Evolutionary conservation across 768 basidiomycete genomes (phyloP), one percentile per base, ranked within the genome.

Genomic region (Favolaschia claudopus): DNA sequence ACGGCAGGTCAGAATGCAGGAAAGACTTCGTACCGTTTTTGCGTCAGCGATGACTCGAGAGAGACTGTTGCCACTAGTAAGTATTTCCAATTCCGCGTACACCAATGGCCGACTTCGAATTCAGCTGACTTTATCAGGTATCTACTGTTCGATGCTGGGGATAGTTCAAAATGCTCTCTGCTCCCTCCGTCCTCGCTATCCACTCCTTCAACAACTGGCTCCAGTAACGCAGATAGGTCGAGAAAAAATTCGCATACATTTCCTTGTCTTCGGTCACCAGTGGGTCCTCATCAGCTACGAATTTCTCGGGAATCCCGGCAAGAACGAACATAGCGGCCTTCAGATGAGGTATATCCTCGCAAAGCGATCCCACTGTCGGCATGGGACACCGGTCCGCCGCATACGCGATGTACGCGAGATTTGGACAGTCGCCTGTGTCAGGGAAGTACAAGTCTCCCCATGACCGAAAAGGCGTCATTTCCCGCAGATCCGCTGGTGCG

Each of bases 171-270:
- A 58, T 33, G 24, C 40, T 58, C 31, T 1, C 7, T 29, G 40
- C 19, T 8, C 49, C 48, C 34, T 58, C 57, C 7, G 28, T 20
- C 42, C 38, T 58, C 25, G 29, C 40, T 34, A 58, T 12, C 57
- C 57, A 58, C 48, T 58, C 40, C 13, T 9, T 43, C 15, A 58
- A 19, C n/a, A 58, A n/a, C 37, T 52, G 48, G n/a, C 13, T 9
- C 48, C 32, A 58, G 19, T 14, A 37, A 10, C 28, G 57, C 20
- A 51, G 1, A 28, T 52, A 58, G 19, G 57, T 27, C 4, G 48
- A 31, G 4, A 32, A 58, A 40, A 58, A 58, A 12, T 19, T 51
- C 40, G 57, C 33, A 37, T 36, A 58, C 3, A 29, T 15, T 27
- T 36, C 33, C 27, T 36, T 42, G 15, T 58, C 46, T 25, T 57